These are phyloP conservation scores for Microbotryum silenes-acaulis DNA, from an alignment of 1,284 basidiomycete species.

Conservation along the genomic window DNA sequence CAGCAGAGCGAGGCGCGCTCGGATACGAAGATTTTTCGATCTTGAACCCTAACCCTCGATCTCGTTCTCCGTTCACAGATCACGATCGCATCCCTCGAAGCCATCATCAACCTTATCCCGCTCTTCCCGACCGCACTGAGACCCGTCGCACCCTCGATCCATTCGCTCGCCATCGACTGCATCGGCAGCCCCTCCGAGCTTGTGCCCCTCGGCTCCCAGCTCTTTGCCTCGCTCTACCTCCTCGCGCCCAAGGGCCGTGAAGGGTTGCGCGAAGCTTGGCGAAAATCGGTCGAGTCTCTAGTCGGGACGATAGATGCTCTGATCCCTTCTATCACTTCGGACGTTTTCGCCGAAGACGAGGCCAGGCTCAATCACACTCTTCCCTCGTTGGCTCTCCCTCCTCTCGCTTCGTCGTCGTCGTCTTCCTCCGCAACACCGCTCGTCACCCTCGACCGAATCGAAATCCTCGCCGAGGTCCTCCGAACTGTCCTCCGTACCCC, in stretches of 20 bases:
- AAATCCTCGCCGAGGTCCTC: conserved; percentile 84
- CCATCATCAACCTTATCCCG: conserved; percentile 21
- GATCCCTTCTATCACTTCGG: conserved; percentile 2
- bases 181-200: not conserved
- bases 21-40: not conserved
- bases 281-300: conserved; percentile 23
- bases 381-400: conserved; percentile 18
- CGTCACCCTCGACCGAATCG: conserved; percentile 48
- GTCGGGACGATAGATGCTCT: conserved; percentile 18
- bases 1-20: not conserved
- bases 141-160: conserved; percentile 17
- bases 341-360: conserved; percentile 27
- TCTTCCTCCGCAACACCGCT: not conserved
- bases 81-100: conserved; percentile 9
- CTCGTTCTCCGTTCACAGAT: conserved; percentile 9
- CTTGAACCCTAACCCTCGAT: not conserved
- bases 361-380: conserved; percentile 14
- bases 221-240: conserved; percentile 28
- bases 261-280: conserved; percentile 27
- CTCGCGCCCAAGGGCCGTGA: conserved; percentile 29
- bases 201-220: conserved; percentile 12
- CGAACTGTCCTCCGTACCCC: conserved; percentile 42
- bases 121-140: conserved; percentile 29
- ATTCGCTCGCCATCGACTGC: conserved; percentile 21
- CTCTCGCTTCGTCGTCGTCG: not conserved